Percentiles rank a stretch among this genome's conserved stretches.
Conservation (phyloP, 176 grass and related monocot species). For the Zizania latifolia region DNA sequence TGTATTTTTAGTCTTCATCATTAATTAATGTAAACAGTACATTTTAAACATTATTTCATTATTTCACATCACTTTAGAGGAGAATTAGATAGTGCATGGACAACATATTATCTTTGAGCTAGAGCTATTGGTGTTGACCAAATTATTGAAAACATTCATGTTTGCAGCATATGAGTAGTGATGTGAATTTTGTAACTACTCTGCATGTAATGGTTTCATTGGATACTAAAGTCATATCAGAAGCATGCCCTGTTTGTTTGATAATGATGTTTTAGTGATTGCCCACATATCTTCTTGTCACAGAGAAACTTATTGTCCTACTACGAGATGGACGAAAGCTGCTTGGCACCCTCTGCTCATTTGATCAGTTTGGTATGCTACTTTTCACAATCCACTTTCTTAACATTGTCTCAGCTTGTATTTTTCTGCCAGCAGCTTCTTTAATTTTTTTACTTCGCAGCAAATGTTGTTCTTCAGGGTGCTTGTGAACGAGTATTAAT, state of each 20-base stretch:
- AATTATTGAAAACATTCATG: neutral
- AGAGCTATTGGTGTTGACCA: neutral
- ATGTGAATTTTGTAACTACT: neutral
- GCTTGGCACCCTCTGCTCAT: constrained; percentile 90
- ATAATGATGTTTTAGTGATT: neutral
- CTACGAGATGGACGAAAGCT: constrained; percentile 92
- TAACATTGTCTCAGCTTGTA: neutral
- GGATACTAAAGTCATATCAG: neutral
- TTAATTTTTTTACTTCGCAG: constrained; percentile 39
- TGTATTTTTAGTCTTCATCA: too few relatives aligned
- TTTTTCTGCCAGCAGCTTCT: constrained; percentile 7
- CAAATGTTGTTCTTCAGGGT: constrained; percentile 95
- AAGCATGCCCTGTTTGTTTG: neutral
- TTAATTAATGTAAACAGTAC: too few relatives aligned
- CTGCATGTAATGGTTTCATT: neutral
- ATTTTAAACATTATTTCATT: too few relatives aligned
- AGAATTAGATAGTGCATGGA: neutral
- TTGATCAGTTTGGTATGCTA: constrained; percentile 91
- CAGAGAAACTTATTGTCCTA: constrained; percentile 94
- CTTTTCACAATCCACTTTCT: neutral
- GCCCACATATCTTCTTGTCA: constrained; percentile 1
- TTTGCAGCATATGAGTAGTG: neutral
- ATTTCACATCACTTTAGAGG: neutral
- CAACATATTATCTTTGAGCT: neutral
- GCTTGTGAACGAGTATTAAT: constrained; percentile 96